phyloP scores from a whole-genome alignment of 2,329 filamentous ascomycete genomes.

The Trichoderma koningii region DNA sequence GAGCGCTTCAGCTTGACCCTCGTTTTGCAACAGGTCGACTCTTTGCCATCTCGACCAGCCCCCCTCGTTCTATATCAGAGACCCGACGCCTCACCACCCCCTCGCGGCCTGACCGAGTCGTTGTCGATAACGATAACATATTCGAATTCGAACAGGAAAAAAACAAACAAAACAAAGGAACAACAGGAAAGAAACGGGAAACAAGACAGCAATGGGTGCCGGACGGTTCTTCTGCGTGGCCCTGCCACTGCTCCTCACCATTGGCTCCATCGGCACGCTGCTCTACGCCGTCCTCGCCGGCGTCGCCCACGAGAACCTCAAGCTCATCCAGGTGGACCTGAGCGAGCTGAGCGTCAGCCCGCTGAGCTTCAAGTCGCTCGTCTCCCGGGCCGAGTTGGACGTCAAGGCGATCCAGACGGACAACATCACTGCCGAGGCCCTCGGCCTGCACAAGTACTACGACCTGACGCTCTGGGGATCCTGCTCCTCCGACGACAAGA shows the following conservation, averaged over 20 bases:
- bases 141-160: neutral
- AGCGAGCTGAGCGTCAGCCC: constrained; percentile 54
- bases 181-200: neutral
- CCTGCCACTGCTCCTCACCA: constrained; percentile 78
- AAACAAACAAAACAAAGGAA: neutral
- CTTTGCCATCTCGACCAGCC: neutral
- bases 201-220: constrained; percentile 52
- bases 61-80: constrained; percentile 9
- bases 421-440: constrained; percentile 59
- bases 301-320: constrained; percentile 57
- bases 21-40: constrained; percentile 16
- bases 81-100: neutral
- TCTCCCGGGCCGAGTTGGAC: constrained; percentile 29
- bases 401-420: constrained; percentile 32
- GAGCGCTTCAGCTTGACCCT: constrained; percentile 15
- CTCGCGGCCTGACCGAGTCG: constrained; percentile 7
- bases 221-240: constrained; percentile 85
- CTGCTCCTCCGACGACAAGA: constrained; percentile 64
- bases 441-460: constrained; percentile 75
- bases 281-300: constrained; percentile 59
- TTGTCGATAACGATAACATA: constrained; percentile 14
- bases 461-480: constrained; percentile 84
- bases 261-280: constrained; percentile 73
- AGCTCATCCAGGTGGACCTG: constrained; percentile 63
- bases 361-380: constrained; percentile 30